Conservation (phyloP, 352 stramenopile species). For the Globisporangium iwayamae region DNA sequence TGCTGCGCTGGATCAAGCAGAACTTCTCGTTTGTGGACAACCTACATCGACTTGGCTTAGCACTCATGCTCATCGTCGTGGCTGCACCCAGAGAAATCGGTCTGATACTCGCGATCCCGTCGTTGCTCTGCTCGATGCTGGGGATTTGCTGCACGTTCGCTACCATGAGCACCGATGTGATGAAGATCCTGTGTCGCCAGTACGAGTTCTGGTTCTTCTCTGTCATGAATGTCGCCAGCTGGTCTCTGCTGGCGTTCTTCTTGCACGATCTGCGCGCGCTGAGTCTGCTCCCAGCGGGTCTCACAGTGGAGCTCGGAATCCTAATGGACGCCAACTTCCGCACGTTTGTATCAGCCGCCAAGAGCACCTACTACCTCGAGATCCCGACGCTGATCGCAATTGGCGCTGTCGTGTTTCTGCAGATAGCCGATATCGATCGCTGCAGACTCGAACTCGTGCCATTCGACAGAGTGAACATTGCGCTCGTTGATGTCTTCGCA, state of each 20-base stretch:
- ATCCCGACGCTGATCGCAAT: neutral
- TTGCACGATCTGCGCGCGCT: neutral
- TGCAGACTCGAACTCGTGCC: constrained; percentile 15
- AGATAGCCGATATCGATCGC: constrained; percentile 9
- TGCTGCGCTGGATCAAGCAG: constrained; percentile 6
- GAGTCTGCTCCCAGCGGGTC: neutral
- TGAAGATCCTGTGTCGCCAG: constrained; percentile 11
- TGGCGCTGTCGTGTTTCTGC: neutral
- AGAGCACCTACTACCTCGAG: neutral
- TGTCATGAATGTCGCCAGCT: neutral
- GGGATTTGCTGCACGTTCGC: constrained; percentile 4
- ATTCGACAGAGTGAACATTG: constrained; percentile 19
- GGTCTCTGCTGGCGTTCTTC: neutral
- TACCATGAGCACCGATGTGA: constrained; percentile 19
- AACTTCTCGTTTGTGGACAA: neutral
- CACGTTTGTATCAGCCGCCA: neutral
- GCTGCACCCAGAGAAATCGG: neutral
- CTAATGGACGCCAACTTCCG: neutral
- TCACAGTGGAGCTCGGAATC: neutral
- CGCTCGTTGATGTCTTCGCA: constrained; percentile 29
- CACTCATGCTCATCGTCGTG: neutral
- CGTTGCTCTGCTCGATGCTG: constrained; percentile 9
- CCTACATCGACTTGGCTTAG: neutral
- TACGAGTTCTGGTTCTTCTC: constrained; percentile 7
- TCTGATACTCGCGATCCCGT: constrained; percentile 16